phyloP scores from a whole-genome alignment of 2,329 filamentous ascomycete species.

The Calonectria pauciramosa region DNA sequence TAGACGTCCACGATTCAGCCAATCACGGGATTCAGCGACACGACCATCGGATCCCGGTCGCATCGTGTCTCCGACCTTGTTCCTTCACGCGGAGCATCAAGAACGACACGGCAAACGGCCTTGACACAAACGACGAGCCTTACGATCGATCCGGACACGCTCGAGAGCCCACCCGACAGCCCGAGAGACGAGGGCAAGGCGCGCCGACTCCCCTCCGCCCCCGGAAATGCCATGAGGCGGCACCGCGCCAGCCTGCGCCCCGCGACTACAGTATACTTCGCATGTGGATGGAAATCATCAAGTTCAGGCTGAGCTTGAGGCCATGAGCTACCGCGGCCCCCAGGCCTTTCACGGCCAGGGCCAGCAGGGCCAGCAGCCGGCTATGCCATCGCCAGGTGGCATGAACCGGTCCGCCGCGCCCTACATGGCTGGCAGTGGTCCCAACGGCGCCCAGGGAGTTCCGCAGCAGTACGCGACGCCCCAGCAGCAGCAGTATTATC shows the following conservation, averaged over 20 bases:
- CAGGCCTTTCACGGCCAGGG: constrained; percentile 47
- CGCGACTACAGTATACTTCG: constrained; percentile 42
- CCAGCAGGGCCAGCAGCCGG: constrained; percentile 45
- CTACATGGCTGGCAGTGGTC: constrained; percentile 31
- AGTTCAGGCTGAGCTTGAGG: constrained; percentile 35
- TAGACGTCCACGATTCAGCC: constrained; percentile 28
- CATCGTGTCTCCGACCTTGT: constrained; percentile 38
- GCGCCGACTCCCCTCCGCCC: constrained; percentile 4
- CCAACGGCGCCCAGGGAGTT: constrained; percentile 27
- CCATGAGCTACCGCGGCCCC: constrained; percentile 54
- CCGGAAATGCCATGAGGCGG: constrained; percentile 41
- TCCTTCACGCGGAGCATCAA: constrained; percentile 33
- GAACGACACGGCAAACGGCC: constrained; percentile 31
- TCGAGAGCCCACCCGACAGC: constrained; percentile 13
- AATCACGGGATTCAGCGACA: constrained; percentile 42
- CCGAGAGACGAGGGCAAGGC: neutral
- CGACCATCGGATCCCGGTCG: constrained; percentile 40
- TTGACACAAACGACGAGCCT: constrained; percentile 15
- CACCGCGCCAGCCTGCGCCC: constrained; percentile 47
- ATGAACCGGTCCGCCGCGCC: constrained; percentile 37
- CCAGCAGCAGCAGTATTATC: constrained; percentile 46
- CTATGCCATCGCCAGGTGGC: constrained; percentile 30
- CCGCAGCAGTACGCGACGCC: constrained; percentile 47
- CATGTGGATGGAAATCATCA: constrained; percentile 34
- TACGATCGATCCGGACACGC: neutral